A percentile compares a stretch with the other conserved stretches of the same genome.
Evolutionary conservation across 176 grass and related monocot genomes (phyloP).

Genomic region (Aegilops tauschii): DNA sequence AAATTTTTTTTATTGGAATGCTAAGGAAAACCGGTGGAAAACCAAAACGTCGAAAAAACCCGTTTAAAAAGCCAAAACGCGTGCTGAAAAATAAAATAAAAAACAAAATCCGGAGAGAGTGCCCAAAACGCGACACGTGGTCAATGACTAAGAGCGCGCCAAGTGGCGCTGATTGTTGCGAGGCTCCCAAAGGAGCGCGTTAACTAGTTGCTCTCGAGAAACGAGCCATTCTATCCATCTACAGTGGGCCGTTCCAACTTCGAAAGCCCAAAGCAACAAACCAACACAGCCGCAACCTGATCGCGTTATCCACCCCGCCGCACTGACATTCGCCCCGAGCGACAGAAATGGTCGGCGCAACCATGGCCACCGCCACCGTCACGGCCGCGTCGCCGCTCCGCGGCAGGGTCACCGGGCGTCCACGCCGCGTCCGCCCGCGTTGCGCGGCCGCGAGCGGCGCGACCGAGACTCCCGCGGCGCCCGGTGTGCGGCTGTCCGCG

Average conservation of each 20-base stretch:
- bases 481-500: constrained; percentile 39
- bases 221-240: background rate
- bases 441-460: constrained; percentile 25
- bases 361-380: constrained; percentile 27
- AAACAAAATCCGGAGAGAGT: too few species aligned
- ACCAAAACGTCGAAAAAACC: too few species aligned
- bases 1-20: too few species aligned
- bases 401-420: background rate
- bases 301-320: constrained; percentile 34
- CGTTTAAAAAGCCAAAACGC: too few species aligned
- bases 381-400: background rate
- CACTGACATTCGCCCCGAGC: background rate
- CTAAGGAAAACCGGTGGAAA: too few species aligned
- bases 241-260: background rate
- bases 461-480: background rate
- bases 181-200: too few species aligned
- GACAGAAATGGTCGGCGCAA: constrained; percentile 23
- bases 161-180: too few species aligned
- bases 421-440: background rate
- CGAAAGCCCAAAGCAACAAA: background rate
- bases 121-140: too few species aligned
- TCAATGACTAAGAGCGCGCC: too few species aligned
- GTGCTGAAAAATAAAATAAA: too few species aligned
- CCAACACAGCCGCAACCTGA: background rate
- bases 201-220: too few species aligned